phyloP scores from a whole-genome alignment of 2,329 filamentous ascomycete genomes.

The Paecilomyces variotii region DNA sequence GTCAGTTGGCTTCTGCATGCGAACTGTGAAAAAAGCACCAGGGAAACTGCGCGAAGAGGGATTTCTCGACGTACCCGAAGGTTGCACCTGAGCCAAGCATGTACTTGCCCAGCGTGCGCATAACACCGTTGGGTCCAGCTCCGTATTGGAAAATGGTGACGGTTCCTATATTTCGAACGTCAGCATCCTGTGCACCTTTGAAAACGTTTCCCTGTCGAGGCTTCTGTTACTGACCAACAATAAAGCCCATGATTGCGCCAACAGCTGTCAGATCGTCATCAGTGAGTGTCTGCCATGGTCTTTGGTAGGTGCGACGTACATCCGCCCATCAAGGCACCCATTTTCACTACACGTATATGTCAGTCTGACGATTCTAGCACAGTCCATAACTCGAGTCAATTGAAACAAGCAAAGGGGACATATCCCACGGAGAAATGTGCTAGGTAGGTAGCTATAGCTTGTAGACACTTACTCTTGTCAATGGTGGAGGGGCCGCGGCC shows the following conservation, averaged over 20 bases:
- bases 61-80: conserved; percentile 63
- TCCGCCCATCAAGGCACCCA: conserved; percentile 97
- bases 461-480: conserved; percentile 55
- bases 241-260: conserved; percentile 93
- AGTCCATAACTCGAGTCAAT: neutral
- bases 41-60: neutral
- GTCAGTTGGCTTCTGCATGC: neutral
- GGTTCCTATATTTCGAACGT: conserved; percentile 51
- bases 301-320: conserved; percentile 52
- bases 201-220: neutral
- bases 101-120: conserved; percentile 90
- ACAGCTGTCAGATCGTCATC: conserved; percentile 56
- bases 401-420: neutral
- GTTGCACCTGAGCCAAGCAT: conserved; percentile 93
- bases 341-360: conserved; percentile 64
- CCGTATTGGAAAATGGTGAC: conserved; percentile 95
- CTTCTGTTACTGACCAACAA: conserved; percentile 63
- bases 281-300: conserved; percentile 2
- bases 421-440: neutral
- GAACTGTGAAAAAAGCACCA: conserved; percentile 15
- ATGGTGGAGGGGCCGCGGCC: conserved; percentile 56
- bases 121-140: conserved; percentile 84
- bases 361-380: conserved; percentile 10
- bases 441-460: neutral
- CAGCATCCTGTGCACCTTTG: conserved; percentile 5